These are phyloP conservation scores for Waltiozyma sp. DNA, from an alignment of 1,139 yeast genomes.

Conservation along the genomic window DNA sequence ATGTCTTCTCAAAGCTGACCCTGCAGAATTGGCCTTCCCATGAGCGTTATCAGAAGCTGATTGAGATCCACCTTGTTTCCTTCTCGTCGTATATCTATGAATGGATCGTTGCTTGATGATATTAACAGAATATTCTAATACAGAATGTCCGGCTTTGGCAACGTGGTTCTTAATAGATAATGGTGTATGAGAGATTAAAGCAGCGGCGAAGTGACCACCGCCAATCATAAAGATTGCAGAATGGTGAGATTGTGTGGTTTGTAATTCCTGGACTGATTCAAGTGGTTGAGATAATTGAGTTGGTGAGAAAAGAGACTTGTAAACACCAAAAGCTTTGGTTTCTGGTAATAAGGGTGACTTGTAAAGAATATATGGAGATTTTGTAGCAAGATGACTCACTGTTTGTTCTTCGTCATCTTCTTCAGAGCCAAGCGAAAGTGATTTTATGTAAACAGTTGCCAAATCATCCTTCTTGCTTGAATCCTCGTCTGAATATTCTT, in stretches of 20 bases:
- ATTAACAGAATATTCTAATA: conserved; percentile 50
- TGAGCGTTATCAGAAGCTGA: conserved; percentile 83
- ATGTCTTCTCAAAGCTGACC: conserved; percentile 79
- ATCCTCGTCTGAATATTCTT: conserved; percentile 15
- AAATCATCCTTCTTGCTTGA: conserved; percentile 20
- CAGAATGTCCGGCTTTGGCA: conserved; percentile 29
- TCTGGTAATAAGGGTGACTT: conserved; percentile 34
- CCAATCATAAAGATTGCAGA: conserved; percentile 90
- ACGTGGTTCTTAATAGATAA: conserved; percentile 40
- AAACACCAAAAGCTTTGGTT: conserved; percentile 51
- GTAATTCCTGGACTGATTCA: conserved; percentile 25
- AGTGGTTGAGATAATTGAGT: conserved; percentile 31
- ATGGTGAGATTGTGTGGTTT: conserved; percentile 14
- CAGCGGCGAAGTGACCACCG: conserved; percentile 98
- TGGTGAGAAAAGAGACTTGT: conserved; percentile 50
- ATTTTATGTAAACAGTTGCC: conserved; percentile 27
- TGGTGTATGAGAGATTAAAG: conserved; percentile 68
- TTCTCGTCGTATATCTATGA: conserved; percentile 90
- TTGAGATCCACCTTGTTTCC: conserved; percentile 97
- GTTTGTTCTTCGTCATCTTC: conserved; percentile 18
- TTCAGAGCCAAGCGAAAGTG: conserved; percentile 5
- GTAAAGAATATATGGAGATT: conserved; percentile 52
- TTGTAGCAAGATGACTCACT: conserved; percentile 47
- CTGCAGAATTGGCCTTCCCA: conserved; percentile 96
- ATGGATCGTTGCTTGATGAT: conserved; percentile 73